Evolutionary conservation across 2,329 filamentous ascomycete genomes (phyloP), one percentile per base, ranked within the genome.

Genomic region (Diaporthe amygdali): DNA sequence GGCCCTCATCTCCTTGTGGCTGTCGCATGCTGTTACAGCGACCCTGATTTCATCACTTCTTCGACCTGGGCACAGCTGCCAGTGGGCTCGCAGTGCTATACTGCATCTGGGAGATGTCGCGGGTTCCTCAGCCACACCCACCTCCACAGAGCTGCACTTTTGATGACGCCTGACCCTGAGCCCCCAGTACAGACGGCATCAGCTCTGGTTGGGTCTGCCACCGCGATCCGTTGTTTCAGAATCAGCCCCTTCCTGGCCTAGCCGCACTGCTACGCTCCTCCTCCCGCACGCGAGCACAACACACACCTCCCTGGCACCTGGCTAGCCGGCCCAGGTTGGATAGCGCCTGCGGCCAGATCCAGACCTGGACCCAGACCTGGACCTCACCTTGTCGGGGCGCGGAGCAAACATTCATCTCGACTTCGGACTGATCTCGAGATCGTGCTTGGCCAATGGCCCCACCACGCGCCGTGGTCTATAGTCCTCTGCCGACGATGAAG

Each of bases 141-240:
- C 51, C 51, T 55, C 51, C 49, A 67, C 66, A 46, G 10, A 46
- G 5, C 9, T 32, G 63, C 44, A 49, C 63, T 39, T 66, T 66
- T 51, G n/a, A 14, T 32, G 9, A 46, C 9, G 56, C 56, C 56
- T 47, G 39, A 41, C 56, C 41, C 39, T 22, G 39, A 34, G 39
- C 47, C n/a, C 39, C 56, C 37, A 47, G 56, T 22, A 39, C 37
- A n/a, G 39, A n/a, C 37, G 41, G 39, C 39, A 63, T 32, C 59
- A 12, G 59, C 27, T 47, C 59, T 63, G 59, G 41, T 47, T 63
- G 59, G 59, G 59, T 15, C 59, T 63, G 59, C 41, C 59, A 63
- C 52, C 59, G 41, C 59, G 70, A 69, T 56, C 70, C 64, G 70
- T 41, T 69, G 70, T 71, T 71, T 71, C 70, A 71, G 68, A 56